These are phyloP conservation scores for Cladosporium velox DNA, from an alignment of 2,329 filamentous ascomycete genomes.

Conservation along the genomic window DNA sequence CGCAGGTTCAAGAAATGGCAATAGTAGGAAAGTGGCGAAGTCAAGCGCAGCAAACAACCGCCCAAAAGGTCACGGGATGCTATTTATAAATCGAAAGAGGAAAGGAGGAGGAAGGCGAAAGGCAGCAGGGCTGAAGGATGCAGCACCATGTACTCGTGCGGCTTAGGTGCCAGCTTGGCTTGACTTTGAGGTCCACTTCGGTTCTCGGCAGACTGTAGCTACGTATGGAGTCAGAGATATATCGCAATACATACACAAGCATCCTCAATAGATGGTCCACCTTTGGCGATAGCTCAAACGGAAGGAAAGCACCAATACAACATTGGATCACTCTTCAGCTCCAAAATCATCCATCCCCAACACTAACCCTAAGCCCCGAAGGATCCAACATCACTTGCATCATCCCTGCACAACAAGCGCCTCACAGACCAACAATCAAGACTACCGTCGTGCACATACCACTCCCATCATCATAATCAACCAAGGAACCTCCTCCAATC, in stretches of 20 bases:
- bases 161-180: neutral
- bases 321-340: neutral
- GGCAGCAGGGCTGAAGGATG: conserved; percentile 11
- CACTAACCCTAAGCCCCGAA: neutral
- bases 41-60: neutral
- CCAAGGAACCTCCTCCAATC: neutral
- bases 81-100: neutral
- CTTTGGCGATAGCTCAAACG: neutral
- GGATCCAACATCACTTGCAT: conserved; percentile 4
- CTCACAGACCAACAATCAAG: conserved; percentile 2
- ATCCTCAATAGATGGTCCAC: neutral
- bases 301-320: neutral
- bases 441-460: conserved; percentile 4
- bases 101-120: neutral
- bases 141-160: neutral
- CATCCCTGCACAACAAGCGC: conserved; percentile 1
- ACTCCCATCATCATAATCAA: neutral
- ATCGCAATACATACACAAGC: neutral
- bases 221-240: neutral
- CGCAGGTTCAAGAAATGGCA: neutral
- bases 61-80: neutral
- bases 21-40: neutral
- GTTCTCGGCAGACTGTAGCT: neutral
- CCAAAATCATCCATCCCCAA: neutral
- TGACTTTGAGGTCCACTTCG: neutral